These are phyloP conservation scores for Beauveria sp. DNA, from an alignment of 2,329 filamentous ascomycete species.

Conservation along the genomic window DNA sequence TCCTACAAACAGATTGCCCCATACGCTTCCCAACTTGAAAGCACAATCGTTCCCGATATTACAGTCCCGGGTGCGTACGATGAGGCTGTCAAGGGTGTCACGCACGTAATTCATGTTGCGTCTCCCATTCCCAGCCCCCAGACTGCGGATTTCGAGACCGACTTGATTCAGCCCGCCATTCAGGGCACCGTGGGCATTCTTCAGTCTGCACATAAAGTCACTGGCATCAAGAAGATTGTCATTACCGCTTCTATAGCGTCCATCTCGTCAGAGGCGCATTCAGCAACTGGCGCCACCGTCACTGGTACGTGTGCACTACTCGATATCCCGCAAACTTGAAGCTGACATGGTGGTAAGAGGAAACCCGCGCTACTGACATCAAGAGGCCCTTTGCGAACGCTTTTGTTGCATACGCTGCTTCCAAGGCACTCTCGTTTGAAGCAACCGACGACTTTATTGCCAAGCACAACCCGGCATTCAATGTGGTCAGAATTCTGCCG, in stretches of 20 bases:
- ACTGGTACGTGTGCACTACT: neutral
- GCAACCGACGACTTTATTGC: constrained; percentile 26
- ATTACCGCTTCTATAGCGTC: constrained; percentile 32
- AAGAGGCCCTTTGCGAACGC: constrained; percentile 21
- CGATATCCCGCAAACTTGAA: neutral
- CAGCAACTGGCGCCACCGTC: constrained; percentile 10
- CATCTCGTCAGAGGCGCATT: constrained; percentile 12
- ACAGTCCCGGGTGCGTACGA: constrained; percentile 29
- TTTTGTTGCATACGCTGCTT: constrained; percentile 28
- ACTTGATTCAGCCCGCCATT: constrained; percentile 26
- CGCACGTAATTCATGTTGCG: constrained; percentile 28
- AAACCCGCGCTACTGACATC: neutral
- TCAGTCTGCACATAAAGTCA: constrained; percentile 25
- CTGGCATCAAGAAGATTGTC: constrained; percentile 31
- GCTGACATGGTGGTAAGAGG: neutral
- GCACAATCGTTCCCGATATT: constrained; percentile 30
- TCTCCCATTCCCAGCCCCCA: constrained; percentile 18
- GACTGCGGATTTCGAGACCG: constrained; percentile 10
- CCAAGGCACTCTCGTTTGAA: constrained; percentile 27
- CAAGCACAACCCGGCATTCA: constrained; percentile 25
- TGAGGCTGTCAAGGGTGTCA: constrained; percentile 30
- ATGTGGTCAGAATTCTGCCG: constrained; percentile 29
- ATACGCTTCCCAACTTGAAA: constrained; percentile 15
- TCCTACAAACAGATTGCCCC: constrained; percentile 4
- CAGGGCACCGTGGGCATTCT: constrained; percentile 30